phyloP scores from a whole-genome alignment of 1,139 yeast genomes.

The Wickerhamomyces sp. region DNA sequence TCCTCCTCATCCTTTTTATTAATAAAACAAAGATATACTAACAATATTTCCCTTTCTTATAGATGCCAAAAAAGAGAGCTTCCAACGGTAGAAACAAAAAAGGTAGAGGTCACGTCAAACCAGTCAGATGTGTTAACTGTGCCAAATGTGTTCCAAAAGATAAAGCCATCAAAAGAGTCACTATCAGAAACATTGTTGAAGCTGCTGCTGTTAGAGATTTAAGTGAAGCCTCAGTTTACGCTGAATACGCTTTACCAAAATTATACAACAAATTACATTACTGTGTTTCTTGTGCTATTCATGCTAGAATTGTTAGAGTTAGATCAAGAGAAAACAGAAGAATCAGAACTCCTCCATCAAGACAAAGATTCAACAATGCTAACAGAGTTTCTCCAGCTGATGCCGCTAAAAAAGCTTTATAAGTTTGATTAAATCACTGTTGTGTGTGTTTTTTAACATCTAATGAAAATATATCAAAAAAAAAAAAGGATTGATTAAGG shows the following conservation, averaged over 20 bases:
- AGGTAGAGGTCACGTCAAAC: slow-evolving; percentile 99
- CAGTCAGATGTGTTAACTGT: slow-evolving; percentile 99
- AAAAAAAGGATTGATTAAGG: slow-evolving; percentile 1
- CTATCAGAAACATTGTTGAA: slow-evolving; percentile 99
- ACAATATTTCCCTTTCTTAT: slow-evolving; percentile 22
- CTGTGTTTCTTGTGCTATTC: slow-evolving; percentile 99
- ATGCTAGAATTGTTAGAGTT: slow-evolving; percentile 99
- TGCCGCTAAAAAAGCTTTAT: slow-evolving; percentile 91
- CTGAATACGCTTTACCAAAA: slow-evolving; percentile 99
- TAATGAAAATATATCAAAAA: slow-evolving; percentile 1
- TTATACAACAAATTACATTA: slow-evolving; percentile 99
- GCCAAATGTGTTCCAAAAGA: slow-evolving; percentile 99
- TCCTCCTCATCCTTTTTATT: too few relatives aligned
- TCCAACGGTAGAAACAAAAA: slow-evolving; percentile 99
- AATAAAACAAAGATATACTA: slow-evolving; percentile 6
- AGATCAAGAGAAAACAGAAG: slow-evolving; percentile 99
- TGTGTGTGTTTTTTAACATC: slow-evolving; percentile 1
- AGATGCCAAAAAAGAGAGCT: slow-evolving; percentile 99
- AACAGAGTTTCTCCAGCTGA: slow-evolving; percentile 96
- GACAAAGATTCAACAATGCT: slow-evolving; percentile 97
- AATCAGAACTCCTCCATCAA: slow-evolving; percentile 98
- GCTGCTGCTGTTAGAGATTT: slow-evolving; percentile 99
- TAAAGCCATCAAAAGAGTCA: slow-evolving; percentile 99
- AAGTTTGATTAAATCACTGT: slow-evolving; percentile 21
- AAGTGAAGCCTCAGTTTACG: slow-evolving; percentile 98